These are phyloP conservation scores for Diaporthe ilicicola DNA, from an alignment of 2,329 filamentous ascomycete genomes.

Conservation along the genomic window DNA sequence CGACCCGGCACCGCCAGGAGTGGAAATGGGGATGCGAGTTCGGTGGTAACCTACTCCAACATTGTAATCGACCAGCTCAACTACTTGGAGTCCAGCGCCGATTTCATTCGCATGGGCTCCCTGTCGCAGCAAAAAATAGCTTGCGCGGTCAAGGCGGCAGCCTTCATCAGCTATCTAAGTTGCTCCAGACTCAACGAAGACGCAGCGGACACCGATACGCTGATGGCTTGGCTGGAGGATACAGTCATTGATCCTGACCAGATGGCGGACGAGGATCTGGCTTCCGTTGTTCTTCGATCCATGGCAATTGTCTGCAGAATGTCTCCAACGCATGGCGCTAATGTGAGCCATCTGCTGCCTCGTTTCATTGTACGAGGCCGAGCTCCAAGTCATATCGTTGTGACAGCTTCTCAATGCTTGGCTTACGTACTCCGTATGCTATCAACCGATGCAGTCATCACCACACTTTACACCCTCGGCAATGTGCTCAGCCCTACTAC, in stretches of 20 bases:
- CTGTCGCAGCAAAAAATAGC: conserved; percentile 87
- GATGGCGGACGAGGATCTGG: conserved; percentile 82
- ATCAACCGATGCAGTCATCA: conserved; percentile 93
- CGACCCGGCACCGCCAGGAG: conserved; percentile 51
- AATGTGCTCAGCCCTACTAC: conserved; percentile 86
- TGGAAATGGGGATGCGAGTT: conserved; percentile 61
- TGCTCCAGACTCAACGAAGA: conserved; percentile 86
- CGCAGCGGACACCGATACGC: conserved; percentile 77
- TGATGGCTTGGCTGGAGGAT: conserved; percentile 88
- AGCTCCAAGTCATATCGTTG: conserved; percentile 73
- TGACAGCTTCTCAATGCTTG: conserved; percentile 83
- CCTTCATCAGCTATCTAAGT: conserved; percentile 84
- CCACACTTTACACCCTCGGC: conserved; percentile 93
- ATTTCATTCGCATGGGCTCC: conserved; percentile 88
- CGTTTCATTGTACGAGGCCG: conserved; percentile 88
- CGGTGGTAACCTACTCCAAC: conserved; percentile 71
- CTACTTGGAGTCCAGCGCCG: conserved; percentile 85
- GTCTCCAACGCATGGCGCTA: conserved; percentile 76
- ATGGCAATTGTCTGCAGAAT: conserved; percentile 84
- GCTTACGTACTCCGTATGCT: conserved; percentile 82
- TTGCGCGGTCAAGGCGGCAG: conserved; percentile 84
- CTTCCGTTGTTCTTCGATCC: conserved; percentile 79
- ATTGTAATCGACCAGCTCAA: conserved; percentile 85
- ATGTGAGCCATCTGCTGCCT: conserved; percentile 80
- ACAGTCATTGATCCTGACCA: conserved; percentile 80